phyloP scores from a whole-genome alignment of 441 rosid genomes.

The Syzygium syzygioides region DNA sequence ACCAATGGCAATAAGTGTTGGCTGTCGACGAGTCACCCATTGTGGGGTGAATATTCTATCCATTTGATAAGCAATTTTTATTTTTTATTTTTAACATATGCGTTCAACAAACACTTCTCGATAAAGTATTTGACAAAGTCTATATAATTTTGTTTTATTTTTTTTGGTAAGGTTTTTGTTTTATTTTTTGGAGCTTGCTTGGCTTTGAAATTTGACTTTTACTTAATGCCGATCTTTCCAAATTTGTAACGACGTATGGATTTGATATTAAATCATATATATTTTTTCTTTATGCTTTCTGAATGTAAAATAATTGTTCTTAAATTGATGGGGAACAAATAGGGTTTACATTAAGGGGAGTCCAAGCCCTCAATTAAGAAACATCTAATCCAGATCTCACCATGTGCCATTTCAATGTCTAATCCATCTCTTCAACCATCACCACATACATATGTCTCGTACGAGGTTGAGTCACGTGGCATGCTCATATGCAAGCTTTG shows the following conservation, averaged over 20 bases:
- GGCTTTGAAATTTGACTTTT: not conserved
- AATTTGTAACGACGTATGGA: not conserved
- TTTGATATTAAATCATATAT: too few relatives aligned
- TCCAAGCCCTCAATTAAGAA: not conserved
- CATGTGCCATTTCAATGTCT: not conserved
- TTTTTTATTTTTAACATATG: too few relatives aligned
- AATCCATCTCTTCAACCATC: not conserved
- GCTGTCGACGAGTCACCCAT: too few relatives aligned
- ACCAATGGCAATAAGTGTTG: too few relatives aligned
- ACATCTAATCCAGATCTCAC: not conserved
- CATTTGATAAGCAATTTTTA: too few relatives aligned
- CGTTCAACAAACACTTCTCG: not conserved
- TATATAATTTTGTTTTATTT: too few relatives aligned
- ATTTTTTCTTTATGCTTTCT: too few relatives aligned
- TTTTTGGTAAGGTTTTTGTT: too few relatives aligned
- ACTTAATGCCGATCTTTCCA: not conserved
- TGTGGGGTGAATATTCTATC: too few relatives aligned
- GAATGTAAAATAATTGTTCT: not conserved
- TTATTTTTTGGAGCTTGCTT: not conserved
- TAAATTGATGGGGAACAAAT: too few relatives aligned
- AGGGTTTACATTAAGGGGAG: not conserved
- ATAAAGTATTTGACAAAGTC: not conserved
- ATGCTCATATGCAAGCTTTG: not conserved
- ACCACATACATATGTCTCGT: not conserved
- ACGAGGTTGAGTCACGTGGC: not conserved